Evolutionary conservation across 768 basidiomycete genomes (phyloP), one percentile per base, ranked within the genome.

Genomic region (Mycena galopus): DNA sequence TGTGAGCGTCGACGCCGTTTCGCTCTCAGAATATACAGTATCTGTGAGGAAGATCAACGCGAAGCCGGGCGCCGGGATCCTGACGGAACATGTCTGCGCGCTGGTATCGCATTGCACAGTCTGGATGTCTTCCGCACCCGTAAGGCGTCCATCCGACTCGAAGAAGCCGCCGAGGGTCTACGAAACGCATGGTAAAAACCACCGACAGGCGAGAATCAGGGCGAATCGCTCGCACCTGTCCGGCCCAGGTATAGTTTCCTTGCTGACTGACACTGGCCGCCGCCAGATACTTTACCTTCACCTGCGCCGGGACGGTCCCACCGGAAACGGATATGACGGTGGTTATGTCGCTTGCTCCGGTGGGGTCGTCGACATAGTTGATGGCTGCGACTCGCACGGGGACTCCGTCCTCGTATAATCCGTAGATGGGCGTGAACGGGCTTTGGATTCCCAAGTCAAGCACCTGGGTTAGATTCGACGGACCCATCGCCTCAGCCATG

Each of bases 181-280:
- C 35, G 0, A 51, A 17, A 16, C 10, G 23, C 23, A 53, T 29
- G 23, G n/a, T 63, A 32, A 25, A 33, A 50, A n/a, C 25, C 12
- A 57, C 17, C 25, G 32, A 37, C 66, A 72, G 19, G 23, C 7
- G 2, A 23, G 0, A 21, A 60, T 30, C 11, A 55, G 11, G 8
- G 30, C n/a, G 16, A 10, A 23, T 27, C 37, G 12, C 6, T 72
- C 84, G 42, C 53, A 91, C 91, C 83, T 93, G 94, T 10, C 90
- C 90, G 2, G 92, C 94, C 93, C 94, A 95, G 1, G 89, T 91
- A 66, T 94, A 88, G 74, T 92, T 89, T 56, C 84, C 86, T 78
- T 89, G 91, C 73, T 89, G 87, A 1, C 88, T 82, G 4, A 93
- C 90, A 1, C 87, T 87, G 0, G 82, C 76, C 0, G 93, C 91